Evolutionary conservation across 1,284 basidiomycete species (phyloP), one percentile per base, ranked within the genome.

Genomic region (Pseudozyma flocculosa): DNA sequence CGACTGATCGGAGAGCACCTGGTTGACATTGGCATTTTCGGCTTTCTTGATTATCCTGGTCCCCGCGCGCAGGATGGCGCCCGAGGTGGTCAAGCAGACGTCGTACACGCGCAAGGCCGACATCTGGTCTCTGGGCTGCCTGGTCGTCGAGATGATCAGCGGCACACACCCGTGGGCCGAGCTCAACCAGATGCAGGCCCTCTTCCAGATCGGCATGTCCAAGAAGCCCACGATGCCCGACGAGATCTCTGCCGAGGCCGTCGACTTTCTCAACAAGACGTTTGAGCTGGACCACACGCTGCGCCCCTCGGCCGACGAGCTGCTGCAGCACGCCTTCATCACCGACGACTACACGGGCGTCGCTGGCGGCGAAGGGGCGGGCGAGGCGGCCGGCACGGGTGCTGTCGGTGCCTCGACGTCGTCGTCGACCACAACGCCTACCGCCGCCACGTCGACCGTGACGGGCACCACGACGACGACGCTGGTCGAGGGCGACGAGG

Each of bases 141-240:
- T 98, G 44, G 88, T 97, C 15, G 92, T 98, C 18, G 95, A 99
- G 79, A 99, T 99, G 95, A 82, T 98, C 53, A 96, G 92, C 0
- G 94, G 94, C 3, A 88, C 92, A 68, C 94, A 96, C 78, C 95
- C 95, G 0, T 98, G 92, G 89, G 89, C 94, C 0, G 89, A 92
- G 61, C 82, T 98, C 23, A 93, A 89, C n/a, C 94, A 98, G 80
- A 97, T 97, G 92, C 73, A 72, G 51, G 72, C 69, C n/a, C 50
- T 73, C 23, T 78, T 76, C 62, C 70, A 74, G 48, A 78, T 78
- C 32, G 75, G 75, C 1, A 61, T 57, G 48, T 49, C 52, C 7
- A 41, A 61, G 2, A 64, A 66, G 22, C 75, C 75, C 1, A 49
- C 51, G 14, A 19, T 72, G 26, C 75, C 75, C 9, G 71, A 73